Evolutionary conservation across 805 yeast genomes (phyloP).

Genomic region (Candida patagonica): DNA sequence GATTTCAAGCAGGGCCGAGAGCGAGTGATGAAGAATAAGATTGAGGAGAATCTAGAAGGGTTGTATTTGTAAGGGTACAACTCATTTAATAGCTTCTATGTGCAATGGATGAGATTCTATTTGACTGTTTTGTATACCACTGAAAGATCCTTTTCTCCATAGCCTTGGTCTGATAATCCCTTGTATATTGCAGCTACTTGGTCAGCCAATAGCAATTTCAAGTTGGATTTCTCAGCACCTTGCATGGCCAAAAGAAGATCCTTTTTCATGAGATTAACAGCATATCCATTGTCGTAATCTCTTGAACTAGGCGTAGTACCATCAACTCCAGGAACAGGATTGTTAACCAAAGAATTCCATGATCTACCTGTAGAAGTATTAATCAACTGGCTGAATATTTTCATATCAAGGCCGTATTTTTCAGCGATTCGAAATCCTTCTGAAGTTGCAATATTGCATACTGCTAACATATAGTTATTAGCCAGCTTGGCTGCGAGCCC

Average conservation of each 20-base stretch:
- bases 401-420: conserved; percentile 39
- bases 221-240: conserved; percentile 19
- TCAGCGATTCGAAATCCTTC: conserved; percentile 47
- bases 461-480: conserved; percentile 44
- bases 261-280: conserved; percentile 29
- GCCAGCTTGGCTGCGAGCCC: conserved; percentile 49
- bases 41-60: conserved; percentile 93
- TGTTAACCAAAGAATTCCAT: conserved; percentile 47
- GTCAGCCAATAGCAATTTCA: conserved; percentile 19
- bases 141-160: conserved; percentile 21
- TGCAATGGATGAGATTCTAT: background rate
- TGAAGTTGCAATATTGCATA: conserved; percentile 45
- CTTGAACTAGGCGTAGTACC: conserved; percentile 39
- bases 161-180: conserved; percentile 9
- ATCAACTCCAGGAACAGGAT: conserved; percentile 43
- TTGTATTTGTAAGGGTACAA: conserved; percentile 64
- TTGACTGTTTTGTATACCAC: conserved; percentile 17
- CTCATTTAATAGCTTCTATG: too few species aligned
- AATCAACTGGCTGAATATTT: conserved; percentile 39
- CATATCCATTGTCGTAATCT: conserved; percentile 41
- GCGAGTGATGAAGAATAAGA: conserved; percentile 90
- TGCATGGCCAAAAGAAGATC: conserved; percentile 30
- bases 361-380: conserved; percentile 44
- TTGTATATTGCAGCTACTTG: conserved; percentile 21
- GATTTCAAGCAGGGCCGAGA: conserved; percentile 93